Conservation (phyloP, 208 protist genomes). For the Herpetomonas tarakana region DNA sequence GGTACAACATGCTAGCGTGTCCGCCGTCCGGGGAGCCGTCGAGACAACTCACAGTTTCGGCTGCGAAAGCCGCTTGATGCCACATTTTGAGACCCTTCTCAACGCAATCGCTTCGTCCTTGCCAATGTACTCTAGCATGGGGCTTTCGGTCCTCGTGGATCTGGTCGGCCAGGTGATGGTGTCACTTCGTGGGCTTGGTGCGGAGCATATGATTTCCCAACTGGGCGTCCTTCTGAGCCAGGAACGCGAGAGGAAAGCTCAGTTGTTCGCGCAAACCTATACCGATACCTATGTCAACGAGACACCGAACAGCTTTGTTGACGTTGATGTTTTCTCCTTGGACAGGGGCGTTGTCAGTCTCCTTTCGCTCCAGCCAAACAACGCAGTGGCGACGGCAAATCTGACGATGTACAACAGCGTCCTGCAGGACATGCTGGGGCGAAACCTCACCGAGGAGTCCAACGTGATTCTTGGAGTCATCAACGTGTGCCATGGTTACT, state of each 20-base stretch:
- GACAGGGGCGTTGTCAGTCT: slow-evolving; percentile 63
- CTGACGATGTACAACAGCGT: slow-evolving; percentile 53
- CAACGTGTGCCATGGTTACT: slow-evolving; percentile 49
- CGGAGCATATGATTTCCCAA: slow-evolving; percentile 16
- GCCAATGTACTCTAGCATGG: slow-evolving; percentile 68
- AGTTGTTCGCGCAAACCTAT: slow-evolving; percentile 73
- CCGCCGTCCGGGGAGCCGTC: slow-evolving; percentile 52
- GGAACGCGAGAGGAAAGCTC: slow-evolving; percentile 32
- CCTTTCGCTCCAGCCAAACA: slow-evolving; percentile 37
- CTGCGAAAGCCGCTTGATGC: slow-evolving; percentile 11
- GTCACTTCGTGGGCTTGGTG: slow-evolving; percentile 16
- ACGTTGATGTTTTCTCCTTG: slow-evolving; percentile 85
- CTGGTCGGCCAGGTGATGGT: slow-evolving; percentile 29
- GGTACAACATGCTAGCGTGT: slow-evolving; percentile 66
- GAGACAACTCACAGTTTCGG: slow-evolving; percentile 35
- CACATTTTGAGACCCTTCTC: slow-evolving; percentile 30
- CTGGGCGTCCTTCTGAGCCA: slow-evolving; percentile 39
- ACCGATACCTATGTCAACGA: slow-evolving; percentile 45
- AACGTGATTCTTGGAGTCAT: slow-evolving; percentile 60
- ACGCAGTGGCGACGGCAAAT: slow-evolving; percentile 29
- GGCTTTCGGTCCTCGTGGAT: slow-evolving; percentile 71
- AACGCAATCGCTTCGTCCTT: slow-evolving; percentile 45
- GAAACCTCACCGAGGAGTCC: slow-evolving; percentile 51
- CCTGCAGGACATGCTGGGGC: slow-evolving; percentile 48
- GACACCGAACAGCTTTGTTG: slow-evolving; percentile 51